Evolutionary conservation across 192 early-diverging fungal species (phyloP).

Genomic region (Lunasporangiospora selenospora): DNA sequence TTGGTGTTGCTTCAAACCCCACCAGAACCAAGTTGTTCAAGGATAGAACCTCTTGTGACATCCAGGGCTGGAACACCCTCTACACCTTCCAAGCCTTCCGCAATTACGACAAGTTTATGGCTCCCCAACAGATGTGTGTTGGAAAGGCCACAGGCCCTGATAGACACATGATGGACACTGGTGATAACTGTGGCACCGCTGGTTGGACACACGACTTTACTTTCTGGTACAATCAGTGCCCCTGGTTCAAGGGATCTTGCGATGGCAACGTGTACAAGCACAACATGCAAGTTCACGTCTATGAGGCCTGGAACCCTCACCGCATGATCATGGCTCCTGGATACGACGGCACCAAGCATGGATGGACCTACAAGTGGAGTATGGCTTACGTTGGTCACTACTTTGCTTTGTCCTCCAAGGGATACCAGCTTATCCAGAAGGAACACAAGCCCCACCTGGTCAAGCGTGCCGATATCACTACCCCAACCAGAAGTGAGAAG

Average conservation of each 20-base stretch:
- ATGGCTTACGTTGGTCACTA: slow-evolving; percentile 2
- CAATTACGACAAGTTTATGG: slow-evolving; percentile 10
- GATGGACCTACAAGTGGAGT: slow-evolving; percentile 9
- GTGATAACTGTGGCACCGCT: background rate
- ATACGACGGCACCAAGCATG: slow-evolving; percentile 5
- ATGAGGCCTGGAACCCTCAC: slow-evolving; percentile 7
- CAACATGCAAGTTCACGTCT: slow-evolving; percentile 8
- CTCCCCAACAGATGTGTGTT: background rate
- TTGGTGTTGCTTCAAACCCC: slow-evolving; percentile 6
- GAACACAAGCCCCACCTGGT: slow-evolving; percentile 6
- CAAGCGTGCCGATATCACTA: slow-evolving; percentile 5
- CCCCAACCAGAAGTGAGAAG: background rate
- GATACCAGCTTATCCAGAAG: slow-evolving; percentile 1
- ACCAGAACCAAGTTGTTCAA: slow-evolving; percentile 2
- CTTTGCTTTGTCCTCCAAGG: slow-evolving; percentile 2
- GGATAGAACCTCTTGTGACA: slow-evolving; percentile 10
- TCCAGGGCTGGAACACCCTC: slow-evolving; percentile 4
- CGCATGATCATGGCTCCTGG: slow-evolving; percentile 12
- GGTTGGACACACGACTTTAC: slow-evolving; percentile 7
- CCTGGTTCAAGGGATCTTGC: background rate
- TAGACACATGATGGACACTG: background rate
- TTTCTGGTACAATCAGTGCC: slow-evolving; percentile 11
- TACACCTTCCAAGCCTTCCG: slow-evolving; percentile 9
- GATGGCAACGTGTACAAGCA: background rate
- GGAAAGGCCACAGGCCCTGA: background rate